Evolutionary conservation across 768 basidiomycete genomes (phyloP).

Genomic region (Phaffia australis): DNA sequence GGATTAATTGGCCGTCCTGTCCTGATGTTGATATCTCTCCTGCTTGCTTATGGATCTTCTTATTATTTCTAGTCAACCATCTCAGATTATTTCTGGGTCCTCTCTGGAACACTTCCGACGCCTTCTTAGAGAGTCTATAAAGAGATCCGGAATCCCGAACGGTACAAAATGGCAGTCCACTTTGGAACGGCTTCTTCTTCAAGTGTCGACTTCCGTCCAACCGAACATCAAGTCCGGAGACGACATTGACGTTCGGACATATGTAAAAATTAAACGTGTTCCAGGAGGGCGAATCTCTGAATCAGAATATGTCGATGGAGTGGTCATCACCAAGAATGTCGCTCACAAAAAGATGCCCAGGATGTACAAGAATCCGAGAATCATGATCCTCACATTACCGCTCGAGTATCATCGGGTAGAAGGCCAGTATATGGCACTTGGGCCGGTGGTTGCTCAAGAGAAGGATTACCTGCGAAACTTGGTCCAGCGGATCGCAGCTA

Average conservation of each 20-base stretch:
- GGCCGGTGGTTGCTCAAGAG: slow-evolving; percentile 80
- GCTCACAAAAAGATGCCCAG: slow-evolving; percentile 91
- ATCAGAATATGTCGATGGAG: slow-evolving; percentile 93
- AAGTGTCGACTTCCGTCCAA: slow-evolving; percentile 65
- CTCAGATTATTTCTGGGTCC: slow-evolving; percentile 45
- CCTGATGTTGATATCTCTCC: not conserved
- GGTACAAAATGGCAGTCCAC: slow-evolving; percentile 79
- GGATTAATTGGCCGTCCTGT: not conserved
- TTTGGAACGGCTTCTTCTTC: slow-evolving; percentile 66
- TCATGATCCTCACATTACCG: slow-evolving; percentile 94
- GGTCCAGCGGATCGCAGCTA: slow-evolving; percentile 74
- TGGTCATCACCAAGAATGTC: slow-evolving; percentile 94
- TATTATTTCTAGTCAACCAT: slow-evolving; percentile 24
- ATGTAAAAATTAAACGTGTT: slow-evolving; percentile 84
- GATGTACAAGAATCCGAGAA: slow-evolving; percentile 62
- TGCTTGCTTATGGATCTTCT: slow-evolving; percentile 10
- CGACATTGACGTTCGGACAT: slow-evolving; percentile 86
- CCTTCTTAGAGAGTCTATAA: slow-evolving; percentile 85
- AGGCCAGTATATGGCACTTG: slow-evolving; percentile 85
- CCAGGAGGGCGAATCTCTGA: slow-evolving; percentile 85
- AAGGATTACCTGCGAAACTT: slow-evolving; percentile 83
- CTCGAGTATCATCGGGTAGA: slow-evolving; percentile 67
- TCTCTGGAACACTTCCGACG: slow-evolving; percentile 81
- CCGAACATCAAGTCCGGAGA: slow-evolving; percentile 53
- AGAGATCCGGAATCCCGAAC: slow-evolving; percentile 68